These are phyloP conservation scores for Sanghuangporus sanghuang DNA, from an alignment of 1,284 basidiomycete genomes.

Conservation along the genomic window DNA sequence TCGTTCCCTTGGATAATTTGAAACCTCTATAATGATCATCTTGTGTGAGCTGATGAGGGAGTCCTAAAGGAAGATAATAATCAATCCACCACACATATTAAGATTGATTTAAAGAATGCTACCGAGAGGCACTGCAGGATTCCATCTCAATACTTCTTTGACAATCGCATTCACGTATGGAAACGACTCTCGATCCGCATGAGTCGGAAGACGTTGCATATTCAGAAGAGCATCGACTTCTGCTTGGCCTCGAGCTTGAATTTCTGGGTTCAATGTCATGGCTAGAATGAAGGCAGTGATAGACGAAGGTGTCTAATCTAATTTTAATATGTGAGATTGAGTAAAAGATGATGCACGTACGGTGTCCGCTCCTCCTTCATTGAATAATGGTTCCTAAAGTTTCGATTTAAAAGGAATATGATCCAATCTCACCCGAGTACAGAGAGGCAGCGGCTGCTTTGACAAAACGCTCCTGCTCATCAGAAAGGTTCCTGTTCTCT, in stretches of 20 bases:
- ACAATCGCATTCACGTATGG: slow-evolving; percentile 34
- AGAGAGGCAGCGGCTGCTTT: slow-evolving; percentile 36
- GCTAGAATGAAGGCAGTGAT: slow-evolving; percentile 23
- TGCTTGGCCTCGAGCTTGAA: slow-evolving; percentile 20
- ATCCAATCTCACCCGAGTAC: slow-evolving; percentile 29
- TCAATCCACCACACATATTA: neutral
- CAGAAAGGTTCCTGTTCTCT: slow-evolving; percentile 21
- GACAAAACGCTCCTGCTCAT: slow-evolving; percentile 31
- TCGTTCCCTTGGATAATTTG: slow-evolving; percentile 25
- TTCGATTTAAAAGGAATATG: too few species aligned
- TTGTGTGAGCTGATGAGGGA: slow-evolving; percentile 27
- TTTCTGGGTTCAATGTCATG: slow-evolving; percentile 20
- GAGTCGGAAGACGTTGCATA: slow-evolving; percentile 28
- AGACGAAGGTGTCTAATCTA: slow-evolving; percentile 10
- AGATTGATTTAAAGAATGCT: neutral
- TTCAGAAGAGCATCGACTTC: slow-evolving; percentile 33
- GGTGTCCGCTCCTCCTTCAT: slow-evolving; percentile 28
- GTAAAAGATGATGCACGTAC: slow-evolving; percentile 19
- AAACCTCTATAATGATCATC: slow-evolving; percentile 27
- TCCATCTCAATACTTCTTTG: slow-evolving; percentile 20
- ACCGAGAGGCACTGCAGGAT: slow-evolving; percentile 20
- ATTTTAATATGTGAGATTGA: neutral
- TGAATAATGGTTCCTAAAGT: neutral
- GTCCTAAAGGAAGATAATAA: slow-evolving; percentile 14
- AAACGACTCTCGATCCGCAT: slow-evolving; percentile 27